Conservation (phyloP, 2,329 filamentous ascomycete genomes). For the Apiospora arundinis region DNA sequence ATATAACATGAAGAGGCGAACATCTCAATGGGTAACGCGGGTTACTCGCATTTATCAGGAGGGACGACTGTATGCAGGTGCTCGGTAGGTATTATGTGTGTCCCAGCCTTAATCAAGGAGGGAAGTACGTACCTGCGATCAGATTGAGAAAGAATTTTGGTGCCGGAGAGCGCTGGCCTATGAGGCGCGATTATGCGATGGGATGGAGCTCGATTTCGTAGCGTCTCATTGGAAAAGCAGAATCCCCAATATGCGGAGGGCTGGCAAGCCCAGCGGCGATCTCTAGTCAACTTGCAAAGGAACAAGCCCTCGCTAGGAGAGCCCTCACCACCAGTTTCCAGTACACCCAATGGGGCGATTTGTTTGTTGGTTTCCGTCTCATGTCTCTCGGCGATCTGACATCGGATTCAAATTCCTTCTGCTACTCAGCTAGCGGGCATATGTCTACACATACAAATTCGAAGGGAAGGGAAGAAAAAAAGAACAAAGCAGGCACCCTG, state of each 20-base stretch:
- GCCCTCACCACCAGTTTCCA: slow-evolving; percentile 14
- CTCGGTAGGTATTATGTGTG: slow-evolving; percentile 17
- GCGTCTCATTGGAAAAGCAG: slow-evolving; percentile 15
- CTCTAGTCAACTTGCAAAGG: slow-evolving; percentile 9
- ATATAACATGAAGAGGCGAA: not conserved
- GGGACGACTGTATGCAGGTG: slow-evolving; percentile 2
- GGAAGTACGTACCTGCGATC: not conserved
- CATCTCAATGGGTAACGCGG: slow-evolving; percentile 11
- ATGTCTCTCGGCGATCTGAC: slow-evolving; percentile 16
- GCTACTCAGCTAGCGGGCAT: slow-evolving; percentile 9
- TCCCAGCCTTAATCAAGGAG: slow-evolving; percentile 1
- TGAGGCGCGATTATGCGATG: slow-evolving; percentile 18
- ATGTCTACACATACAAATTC: not conserved
- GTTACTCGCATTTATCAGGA: slow-evolving; percentile 10
- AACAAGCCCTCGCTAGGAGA: slow-evolving; percentile 15
- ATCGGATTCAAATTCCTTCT: slow-evolving; percentile 18
- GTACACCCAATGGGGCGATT: slow-evolving; percentile 13
- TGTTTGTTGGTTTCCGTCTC: slow-evolving; percentile 19
- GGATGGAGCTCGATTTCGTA: slow-evolving; percentile 16
- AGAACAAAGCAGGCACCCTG: not conserved
- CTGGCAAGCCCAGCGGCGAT: slow-evolving; percentile 17
- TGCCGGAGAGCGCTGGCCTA: slow-evolving; percentile 9
- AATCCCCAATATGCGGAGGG: slow-evolving; percentile 19
- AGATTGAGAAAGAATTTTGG: slow-evolving; percentile 8
- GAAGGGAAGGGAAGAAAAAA: not conserved